Base-by-base conservation (phyloP, 2,329 filamentous ascomycete species). In the Curvularia eragrostidis region DNA sequence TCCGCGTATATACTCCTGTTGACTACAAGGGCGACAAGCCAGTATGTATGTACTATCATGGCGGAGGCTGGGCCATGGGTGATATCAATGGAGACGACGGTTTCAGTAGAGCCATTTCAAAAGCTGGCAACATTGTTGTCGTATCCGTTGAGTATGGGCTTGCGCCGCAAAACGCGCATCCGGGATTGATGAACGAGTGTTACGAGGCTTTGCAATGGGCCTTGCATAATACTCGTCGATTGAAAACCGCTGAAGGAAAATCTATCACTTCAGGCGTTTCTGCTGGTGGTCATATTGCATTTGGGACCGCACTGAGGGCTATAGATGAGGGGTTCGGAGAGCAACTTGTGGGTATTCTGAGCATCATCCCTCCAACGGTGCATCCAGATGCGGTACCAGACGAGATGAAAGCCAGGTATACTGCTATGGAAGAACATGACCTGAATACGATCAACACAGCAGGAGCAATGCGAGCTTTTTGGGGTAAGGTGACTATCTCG, bases 61-160 rank as follows among this genome's bases (percentile, higher is more conserved):
- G 75, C 30, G 75, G 75, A 38, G 75, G 75, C 5, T 78, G 74
- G 75, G 73, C 73, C 4, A 74, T 77, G 69, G 73, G 75, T 12
- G 67, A 75, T 42, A 39, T 78, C 2, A 68, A 77, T 18, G 65
- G 63, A 5, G 75, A 77, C 28, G 75, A 78, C 57, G 48, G 60
- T 1, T 61, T 62, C 30, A 71, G 68, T 34, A 54, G 75, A 49
- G 58, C 26, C 66, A 74, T 23, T 59, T 67, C 34, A 68, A 72
- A 61, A 28, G 34, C 42, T 1, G 67, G 66, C 4, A 62, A 56
- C 8, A 53, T 72, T 2, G 69, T 77, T 7, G 58, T 77, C n/a
- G 69, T 77, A 3, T 73, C 72, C 19, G 70, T 77, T 5, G 71
- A 72, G 36, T 78, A 77, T 46, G 62, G 74, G 9, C 72, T 77